Evolutionary conservation across 768 basidiomycete genomes (phyloP).

Genomic region (Pleurotus djamor): DNA sequence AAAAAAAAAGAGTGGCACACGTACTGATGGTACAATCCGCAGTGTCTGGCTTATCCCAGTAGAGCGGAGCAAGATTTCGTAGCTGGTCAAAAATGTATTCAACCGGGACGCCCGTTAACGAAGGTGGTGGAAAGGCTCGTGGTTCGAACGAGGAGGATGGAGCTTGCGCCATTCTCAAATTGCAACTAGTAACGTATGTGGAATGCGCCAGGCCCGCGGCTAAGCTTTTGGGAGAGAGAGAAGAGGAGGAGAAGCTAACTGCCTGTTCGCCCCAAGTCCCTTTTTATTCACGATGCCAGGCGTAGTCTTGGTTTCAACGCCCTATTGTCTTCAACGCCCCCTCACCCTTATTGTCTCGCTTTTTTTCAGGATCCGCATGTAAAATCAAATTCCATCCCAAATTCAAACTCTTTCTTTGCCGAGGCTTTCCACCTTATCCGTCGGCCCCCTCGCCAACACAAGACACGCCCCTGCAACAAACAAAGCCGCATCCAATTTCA

Average conservation of each 20-base stretch:
- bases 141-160: slow-evolving; percentile 39
- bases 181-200: slow-evolving; percentile 15
- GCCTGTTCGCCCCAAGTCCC: slow-evolving; percentile 21
- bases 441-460: no score
- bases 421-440: not conserved
- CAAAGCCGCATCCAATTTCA: no score
- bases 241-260: slow-evolving; percentile 17
- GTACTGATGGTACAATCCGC: slow-evolving; percentile 83
- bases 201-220: slow-evolving; percentile 39
- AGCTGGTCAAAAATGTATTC: slow-evolving; percentile 75
- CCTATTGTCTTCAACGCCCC: not conserved
- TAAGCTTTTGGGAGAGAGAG: slow-evolving; percentile 23
- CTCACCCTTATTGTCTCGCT: slow-evolving; percentile 37
- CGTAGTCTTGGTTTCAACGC: slow-evolving; percentile 5
- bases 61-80: slow-evolving; percentile 59
- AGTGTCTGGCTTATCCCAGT: slow-evolving; percentile 75
- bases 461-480: no score
- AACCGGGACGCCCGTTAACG: slow-evolving; percentile 60
- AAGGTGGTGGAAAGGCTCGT: slow-evolving; percentile 63
- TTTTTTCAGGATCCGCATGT: slow-evolving; percentile 10
- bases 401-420: not conserved
- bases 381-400: not conserved
- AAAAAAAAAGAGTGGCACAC: no score
- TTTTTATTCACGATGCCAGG: no score
- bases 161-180: not conserved